Evolutionary conservation across 2,329 filamentous ascomycete genomes (phyloP).

Genomic region (Alternaria conjuncta): DNA sequence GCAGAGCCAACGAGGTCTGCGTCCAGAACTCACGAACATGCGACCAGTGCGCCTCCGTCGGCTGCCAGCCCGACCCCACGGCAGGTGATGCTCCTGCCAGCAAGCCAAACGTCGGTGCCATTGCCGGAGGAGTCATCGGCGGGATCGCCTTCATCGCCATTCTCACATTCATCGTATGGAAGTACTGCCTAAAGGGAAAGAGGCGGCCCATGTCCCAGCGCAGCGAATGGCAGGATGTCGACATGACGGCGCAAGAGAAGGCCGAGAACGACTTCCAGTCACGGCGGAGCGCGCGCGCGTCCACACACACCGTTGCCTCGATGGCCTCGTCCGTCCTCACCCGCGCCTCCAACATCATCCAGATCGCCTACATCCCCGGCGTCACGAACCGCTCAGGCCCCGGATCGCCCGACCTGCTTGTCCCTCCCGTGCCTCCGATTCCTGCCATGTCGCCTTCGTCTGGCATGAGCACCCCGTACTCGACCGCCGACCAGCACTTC

Average conservation of each 20-base stretch:
- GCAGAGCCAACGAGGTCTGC: constrained; percentile 62
- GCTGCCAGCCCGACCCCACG: constrained; percentile 56
- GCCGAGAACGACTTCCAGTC: constrained; percentile 62
- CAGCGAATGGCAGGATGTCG: constrained; percentile 63
- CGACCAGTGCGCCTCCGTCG: constrained; percentile 63
- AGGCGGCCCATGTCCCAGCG: constrained; percentile 63
- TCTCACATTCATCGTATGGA: constrained; percentile 81
- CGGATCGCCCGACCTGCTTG: constrained; percentile 78
- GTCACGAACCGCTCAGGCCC: constrained; percentile 90
- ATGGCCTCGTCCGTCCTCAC: constrained; percentile 96
- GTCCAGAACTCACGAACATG: constrained; percentile 66
- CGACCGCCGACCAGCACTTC: constrained; percentile 78
- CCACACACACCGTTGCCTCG: constrained; percentile 85
- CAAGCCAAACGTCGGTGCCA: constrained; percentile 75
- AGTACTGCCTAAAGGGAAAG: constrained; percentile 83
- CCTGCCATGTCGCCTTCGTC: constrained; percentile 67
- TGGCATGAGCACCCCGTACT: constrained; percentile 63
- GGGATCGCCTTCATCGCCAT: constrained; percentile 78
- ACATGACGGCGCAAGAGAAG: constrained; percentile 64
- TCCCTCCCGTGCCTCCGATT: constrained; percentile 93
- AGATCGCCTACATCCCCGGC: constrained; percentile 98
- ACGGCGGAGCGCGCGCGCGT: constrained; percentile 69
- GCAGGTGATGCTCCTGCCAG: constrained; percentile 31
- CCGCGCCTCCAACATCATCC: constrained; percentile 96
- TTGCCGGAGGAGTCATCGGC: constrained; percentile 89